A percentile compares a stretch with the other conserved stretches of the same genome.
Evolutionary conservation across 2,329 filamentous ascomycete genomes (phyloP).

Genomic region (Colletotrichum sansevieriae): DNA sequence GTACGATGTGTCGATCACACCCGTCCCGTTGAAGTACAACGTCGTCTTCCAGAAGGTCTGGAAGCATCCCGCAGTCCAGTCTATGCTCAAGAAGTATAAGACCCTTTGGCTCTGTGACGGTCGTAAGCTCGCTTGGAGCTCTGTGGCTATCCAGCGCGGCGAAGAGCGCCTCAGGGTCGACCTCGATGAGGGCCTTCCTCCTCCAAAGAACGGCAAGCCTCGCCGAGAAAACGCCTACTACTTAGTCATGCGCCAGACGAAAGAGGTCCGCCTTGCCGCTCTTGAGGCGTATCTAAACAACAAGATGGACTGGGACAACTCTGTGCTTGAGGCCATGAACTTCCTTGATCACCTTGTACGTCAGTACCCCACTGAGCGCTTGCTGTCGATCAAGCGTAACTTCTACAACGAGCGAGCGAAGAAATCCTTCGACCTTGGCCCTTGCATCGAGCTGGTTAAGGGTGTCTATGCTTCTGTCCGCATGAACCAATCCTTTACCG

Average conservation of each 20-base stretch:
- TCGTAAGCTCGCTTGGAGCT: conserved; percentile 82
- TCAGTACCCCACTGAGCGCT: conserved; percentile 77
- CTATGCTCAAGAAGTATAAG: conserved; percentile 62
- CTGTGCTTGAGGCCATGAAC: conserved; percentile 84
- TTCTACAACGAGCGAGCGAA: conserved; percentile 76
- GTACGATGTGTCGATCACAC: conserved; percentile 82
- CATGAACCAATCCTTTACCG: conserved; percentile 68
- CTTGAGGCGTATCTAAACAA: conserved; percentile 76
- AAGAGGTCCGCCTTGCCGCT: conserved; percentile 74
- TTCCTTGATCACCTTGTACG: conserved; percentile 93
- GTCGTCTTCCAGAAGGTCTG: conserved; percentile 82
- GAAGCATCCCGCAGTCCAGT: conserved; percentile 72
- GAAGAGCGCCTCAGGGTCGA: conserved; percentile 74
- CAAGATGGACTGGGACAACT: conserved; percentile 70
- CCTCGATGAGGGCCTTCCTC: conserved; percentile 75
- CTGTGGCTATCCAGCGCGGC: conserved; percentile 55
- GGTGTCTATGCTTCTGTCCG: conserved; percentile 90
- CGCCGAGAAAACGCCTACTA: conserved; percentile 64
- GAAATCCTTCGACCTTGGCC: conserved; percentile 68
- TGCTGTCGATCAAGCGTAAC: conserved; percentile 81
- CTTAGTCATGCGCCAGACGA: conserved; percentile 74
- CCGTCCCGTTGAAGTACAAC: conserved; percentile 70
- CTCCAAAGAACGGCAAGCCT: conserved; percentile 49
- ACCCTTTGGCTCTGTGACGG: conserved; percentile 82
- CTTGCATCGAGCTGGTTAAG: conserved; percentile 80